A percentile compares a stretch with the other conserved stretches of the same genome.
These are phyloP conservation scores for Rehmannia glutinosa DNA, from an alignment of 257 asterid species.

Conservation along the genomic window DNA sequence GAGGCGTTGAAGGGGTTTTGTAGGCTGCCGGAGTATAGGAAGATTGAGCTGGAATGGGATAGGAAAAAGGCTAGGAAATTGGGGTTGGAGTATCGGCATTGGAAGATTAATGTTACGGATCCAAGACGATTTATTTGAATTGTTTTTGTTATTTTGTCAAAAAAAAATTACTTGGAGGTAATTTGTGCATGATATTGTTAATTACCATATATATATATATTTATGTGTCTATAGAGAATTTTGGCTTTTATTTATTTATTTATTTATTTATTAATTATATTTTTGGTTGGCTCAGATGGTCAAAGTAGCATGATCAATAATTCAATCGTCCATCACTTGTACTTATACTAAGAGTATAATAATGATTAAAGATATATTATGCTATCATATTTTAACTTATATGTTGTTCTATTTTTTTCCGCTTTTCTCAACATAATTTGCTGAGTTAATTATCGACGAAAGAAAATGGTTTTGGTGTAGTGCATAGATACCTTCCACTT, in stretches of 20 bases:
- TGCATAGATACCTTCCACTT: no score
- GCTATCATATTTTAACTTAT: no score
- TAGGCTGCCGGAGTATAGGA: conserved; percentile 23
- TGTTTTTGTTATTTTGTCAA: not conserved
- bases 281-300: no score
- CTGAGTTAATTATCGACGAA: no score
- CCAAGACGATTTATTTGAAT: conserved; percentile 18
- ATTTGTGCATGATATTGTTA: not conserved
- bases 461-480: no score
- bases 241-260: not conserved
- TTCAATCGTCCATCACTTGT: no score
- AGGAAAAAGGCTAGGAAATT: conserved; percentile 23
- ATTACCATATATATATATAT: not conserved
- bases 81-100: conserved; percentile 29
- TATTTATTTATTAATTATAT: not conserved
- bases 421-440: no score
- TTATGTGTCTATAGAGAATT: not conserved
- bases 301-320: no score
- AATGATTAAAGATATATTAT: no score
- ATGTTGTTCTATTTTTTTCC: no score
- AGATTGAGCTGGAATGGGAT: conserved; percentile 27
- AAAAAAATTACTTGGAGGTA: not conserved
- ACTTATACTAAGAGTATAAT: no score
- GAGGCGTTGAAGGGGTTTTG: conserved; percentile 23
- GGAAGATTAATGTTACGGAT: conserved; percentile 40